These are phyloP conservation scores for Exophiala calicioides DNA, from an alignment of 2,329 filamentous ascomycete species.

Conservation along the genomic window DNA sequence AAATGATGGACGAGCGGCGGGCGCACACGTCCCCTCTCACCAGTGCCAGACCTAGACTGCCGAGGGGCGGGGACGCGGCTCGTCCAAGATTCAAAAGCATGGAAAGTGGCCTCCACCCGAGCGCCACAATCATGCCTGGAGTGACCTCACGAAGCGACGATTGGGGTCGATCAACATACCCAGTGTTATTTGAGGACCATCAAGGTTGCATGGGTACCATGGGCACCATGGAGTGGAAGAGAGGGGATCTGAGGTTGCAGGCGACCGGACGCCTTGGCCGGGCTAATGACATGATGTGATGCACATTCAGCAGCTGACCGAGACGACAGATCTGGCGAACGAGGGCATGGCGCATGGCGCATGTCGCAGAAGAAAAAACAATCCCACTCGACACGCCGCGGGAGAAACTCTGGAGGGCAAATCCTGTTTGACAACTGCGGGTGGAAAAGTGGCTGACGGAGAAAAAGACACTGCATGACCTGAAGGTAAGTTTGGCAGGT, in stretches of 20 bases:
- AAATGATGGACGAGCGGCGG: background rate
- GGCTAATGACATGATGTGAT: conserved; percentile 7
- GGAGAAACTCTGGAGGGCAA: no score
- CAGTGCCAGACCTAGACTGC: background rate
- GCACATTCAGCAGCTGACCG: conserved; percentile 18
- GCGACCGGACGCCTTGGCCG: conserved; percentile 6
- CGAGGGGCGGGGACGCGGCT: background rate
- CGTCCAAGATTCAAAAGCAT: conserved; percentile 9
- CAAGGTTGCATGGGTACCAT: background rate
- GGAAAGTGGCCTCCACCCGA: conserved; percentile 10
- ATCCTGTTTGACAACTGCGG: no score
- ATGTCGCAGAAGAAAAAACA: background rate
- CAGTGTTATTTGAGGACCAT: conserved; percentile 4
- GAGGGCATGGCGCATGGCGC: no score
- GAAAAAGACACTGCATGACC: no score
- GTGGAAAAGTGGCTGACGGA: conserved; percentile 1
- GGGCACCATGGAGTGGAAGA: background rate
- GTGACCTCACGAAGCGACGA: conserved; percentile 15
- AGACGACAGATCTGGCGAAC: conserved; percentile 14
- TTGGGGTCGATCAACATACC: conserved; percentile 2
- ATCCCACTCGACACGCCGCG: background rate
- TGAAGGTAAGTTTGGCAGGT: no score
- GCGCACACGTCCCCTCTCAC: background rate
- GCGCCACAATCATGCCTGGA: conserved; percentile 19
- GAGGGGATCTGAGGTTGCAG: background rate